A percentile compares a stretch with the other conserved stretches of the same genome.
Evolutionary conservation across 2,329 filamentous ascomycete species (phyloP).

Genomic region (Penicillium italicum): DNA sequence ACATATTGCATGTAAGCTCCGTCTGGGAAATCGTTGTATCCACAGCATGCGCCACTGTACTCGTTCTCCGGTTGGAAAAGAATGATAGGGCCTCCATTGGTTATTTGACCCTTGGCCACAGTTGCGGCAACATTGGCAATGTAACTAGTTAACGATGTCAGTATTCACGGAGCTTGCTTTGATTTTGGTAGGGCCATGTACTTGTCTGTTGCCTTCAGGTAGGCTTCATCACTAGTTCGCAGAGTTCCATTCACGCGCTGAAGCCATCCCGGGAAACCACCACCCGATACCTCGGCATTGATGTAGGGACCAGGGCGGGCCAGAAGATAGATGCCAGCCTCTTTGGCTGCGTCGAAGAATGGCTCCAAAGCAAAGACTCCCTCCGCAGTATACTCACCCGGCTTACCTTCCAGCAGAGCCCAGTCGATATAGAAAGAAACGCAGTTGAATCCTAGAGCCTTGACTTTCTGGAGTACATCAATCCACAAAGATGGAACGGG

Average conservation of each 20-base stretch:
- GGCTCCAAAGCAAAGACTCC: conserved; percentile 69
- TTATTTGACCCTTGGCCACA: conserved; percentile 74
- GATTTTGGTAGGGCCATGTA: conserved; percentile 31
- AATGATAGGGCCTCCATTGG: conserved; percentile 76
- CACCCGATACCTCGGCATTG: conserved; percentile 72
- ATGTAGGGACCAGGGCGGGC: conserved; percentile 71
- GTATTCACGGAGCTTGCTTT: neutral
- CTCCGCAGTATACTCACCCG: conserved; percentile 64
- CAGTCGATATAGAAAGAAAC: conserved; percentile 78
- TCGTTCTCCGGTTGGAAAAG: conserved; percentile 80
- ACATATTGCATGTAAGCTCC: conserved; percentile 67
- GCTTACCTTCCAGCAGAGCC: conserved; percentile 72
- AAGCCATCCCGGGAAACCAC: conserved; percentile 78
- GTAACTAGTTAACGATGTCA: conserved; percentile 47
- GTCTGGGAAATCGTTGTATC: conserved; percentile 58
- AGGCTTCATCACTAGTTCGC: conserved; percentile 61
- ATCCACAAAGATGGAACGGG: conserved; percentile 62
- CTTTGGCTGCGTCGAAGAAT: conserved; percentile 70
- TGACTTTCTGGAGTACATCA: conserved; percentile 79
- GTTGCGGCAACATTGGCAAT: conserved; percentile 59
- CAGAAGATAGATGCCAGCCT: conserved; percentile 73
- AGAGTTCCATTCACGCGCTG: conserved; percentile 63
- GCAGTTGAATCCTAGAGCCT: conserved; percentile 72
- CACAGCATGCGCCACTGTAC: conserved; percentile 55
- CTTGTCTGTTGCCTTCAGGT: conserved; percentile 63